phyloP scores from a whole-genome alignment of 208 protist species.

The Leishmania arabica region DNA sequence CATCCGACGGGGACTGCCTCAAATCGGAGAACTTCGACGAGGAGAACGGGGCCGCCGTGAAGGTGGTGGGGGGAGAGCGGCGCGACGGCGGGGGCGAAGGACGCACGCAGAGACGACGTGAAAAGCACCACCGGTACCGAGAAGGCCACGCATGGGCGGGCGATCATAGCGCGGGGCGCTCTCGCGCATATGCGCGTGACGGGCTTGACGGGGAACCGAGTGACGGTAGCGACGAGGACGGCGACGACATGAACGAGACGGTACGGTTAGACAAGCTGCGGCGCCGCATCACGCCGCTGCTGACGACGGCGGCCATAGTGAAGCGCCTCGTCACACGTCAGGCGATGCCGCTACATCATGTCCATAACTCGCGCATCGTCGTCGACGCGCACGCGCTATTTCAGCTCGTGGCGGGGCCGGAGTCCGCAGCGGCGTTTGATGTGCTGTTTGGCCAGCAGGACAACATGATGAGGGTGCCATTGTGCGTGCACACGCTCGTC shows the following conservation, averaged over 20 bases:
- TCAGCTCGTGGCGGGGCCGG: slow-evolving; percentile 40
- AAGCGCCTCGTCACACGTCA: slow-evolving; percentile 35
- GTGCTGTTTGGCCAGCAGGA: slow-evolving; percentile 46
- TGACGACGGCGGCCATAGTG: slow-evolving; percentile 39
- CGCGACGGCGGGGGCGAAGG: not conserved
- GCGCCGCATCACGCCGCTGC: slow-evolving; percentile 39
- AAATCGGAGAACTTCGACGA: too few relatives aligned
- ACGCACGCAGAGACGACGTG: too few relatives aligned
- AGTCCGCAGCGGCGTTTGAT: slow-evolving; percentile 46
- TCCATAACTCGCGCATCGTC: slow-evolving; percentile 49
- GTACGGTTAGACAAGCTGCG: slow-evolving; percentile 58
- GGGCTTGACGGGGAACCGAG: not conserved
- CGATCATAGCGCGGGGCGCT: not conserved
- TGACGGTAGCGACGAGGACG: slow-evolving; percentile 3
- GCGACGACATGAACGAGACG: slow-evolving; percentile 27
- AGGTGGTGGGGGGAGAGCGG: not conserved
- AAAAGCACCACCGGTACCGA: not conserved
- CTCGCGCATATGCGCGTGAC: not conserved
- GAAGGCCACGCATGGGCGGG: not conserved
- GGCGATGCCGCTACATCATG: slow-evolving; percentile 24
- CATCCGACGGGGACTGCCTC: not conserved
- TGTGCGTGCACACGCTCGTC: slow-evolving; percentile 51
- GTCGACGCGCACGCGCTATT: slow-evolving; percentile 72
- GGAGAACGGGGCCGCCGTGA: not conserved
- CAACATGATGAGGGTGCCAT: slow-evolving; percentile 84